Conservation (phyloP, 2,329 filamentous ascomycete species). For the Eurotiales sp. region DNA sequence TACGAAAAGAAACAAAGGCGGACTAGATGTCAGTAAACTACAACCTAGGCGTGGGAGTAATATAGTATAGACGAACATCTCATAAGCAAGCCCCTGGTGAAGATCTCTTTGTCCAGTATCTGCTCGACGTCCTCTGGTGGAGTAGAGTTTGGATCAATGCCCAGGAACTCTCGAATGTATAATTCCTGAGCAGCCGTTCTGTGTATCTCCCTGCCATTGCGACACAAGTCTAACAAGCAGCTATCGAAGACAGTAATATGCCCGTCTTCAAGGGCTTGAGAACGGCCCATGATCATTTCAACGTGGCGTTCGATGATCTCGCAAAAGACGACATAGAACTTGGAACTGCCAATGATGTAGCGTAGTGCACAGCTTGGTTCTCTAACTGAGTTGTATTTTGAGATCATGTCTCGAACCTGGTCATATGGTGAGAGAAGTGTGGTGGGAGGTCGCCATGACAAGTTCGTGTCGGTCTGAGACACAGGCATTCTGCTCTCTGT, state of each 20-base stretch:
- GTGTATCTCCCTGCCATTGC: constrained; percentile 27
- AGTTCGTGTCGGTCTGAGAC: background rate
- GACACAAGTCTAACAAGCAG: constrained; percentile 33
- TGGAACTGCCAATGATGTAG: constrained; percentile 26
- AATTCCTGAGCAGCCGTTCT: constrained; percentile 33
- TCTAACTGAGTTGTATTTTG: constrained; percentile 23
- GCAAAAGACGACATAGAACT: constrained; percentile 25
- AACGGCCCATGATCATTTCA: constrained; percentile 32
- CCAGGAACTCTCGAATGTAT: constrained; percentile 38
- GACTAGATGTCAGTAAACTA: background rate
- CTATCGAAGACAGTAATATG: constrained; percentile 41
- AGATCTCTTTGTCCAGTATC: constrained; percentile 26
- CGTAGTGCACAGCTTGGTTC: constrained; percentile 26
- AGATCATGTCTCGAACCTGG: constrained; percentile 24
- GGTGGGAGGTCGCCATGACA: background rate
- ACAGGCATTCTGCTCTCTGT: background rate
- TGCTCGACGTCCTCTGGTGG: constrained; percentile 18
- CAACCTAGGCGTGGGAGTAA: background rate
- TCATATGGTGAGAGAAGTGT: constrained; percentile 10
- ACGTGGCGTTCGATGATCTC: constrained; percentile 34
- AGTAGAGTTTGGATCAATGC: constrained; percentile 22
- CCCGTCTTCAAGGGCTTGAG: constrained; percentile 29
- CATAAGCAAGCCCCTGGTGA: constrained; percentile 22
- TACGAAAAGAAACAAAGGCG: background rate
- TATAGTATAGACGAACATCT: constrained; percentile 20